These are phyloP conservation scores for Cryphonectria naterciae DNA, from an alignment of 2,329 filamentous ascomycete genomes.

Conservation along the genomic window DNA sequence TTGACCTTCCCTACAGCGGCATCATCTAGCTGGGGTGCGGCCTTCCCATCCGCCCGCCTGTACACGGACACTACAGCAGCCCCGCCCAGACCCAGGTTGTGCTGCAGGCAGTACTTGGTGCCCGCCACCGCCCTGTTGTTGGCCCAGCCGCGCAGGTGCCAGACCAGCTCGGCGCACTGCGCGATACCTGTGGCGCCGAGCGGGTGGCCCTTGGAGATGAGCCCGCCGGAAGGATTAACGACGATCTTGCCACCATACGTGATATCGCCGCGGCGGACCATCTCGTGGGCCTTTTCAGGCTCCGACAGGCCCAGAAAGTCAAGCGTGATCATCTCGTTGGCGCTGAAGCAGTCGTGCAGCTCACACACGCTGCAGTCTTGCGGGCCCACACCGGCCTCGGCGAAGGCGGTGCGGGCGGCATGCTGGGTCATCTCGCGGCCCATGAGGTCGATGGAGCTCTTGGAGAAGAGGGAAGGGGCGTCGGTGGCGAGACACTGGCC, in stretches of 20 bases:
- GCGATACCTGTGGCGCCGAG: constrained; percentile 93
- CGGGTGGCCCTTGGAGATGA: constrained; percentile 96
- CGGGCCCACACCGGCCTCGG: constrained; percentile 71
- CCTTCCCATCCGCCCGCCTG: constrained; percentile 76
- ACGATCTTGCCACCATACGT: constrained; percentile 86
- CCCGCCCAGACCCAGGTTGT: constrained; percentile 90
- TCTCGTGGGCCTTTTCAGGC: constrained; percentile 85
- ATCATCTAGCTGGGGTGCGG: constrained; percentile 62
- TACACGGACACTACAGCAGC: constrained; percentile 92
- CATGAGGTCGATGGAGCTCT: constrained; percentile 83
- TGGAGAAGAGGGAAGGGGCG: constrained; percentile 75
- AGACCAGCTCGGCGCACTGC: constrained; percentile 92
- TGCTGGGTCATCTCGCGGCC: constrained; percentile 82
- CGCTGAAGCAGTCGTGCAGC: constrained; percentile 94
- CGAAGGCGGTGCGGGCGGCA: constrained; percentile 71
- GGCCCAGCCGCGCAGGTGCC: constrained; percentile 95
- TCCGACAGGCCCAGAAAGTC: constrained; percentile 82
- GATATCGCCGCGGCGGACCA: constrained; percentile 85
- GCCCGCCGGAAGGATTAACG: constrained; percentile 89
- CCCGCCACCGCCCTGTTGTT: constrained; percentile 77
- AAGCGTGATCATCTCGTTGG: constrained; percentile 90
- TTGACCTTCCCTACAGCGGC: constrained; percentile 68
- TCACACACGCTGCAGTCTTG: constrained; percentile 82
- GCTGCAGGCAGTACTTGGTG: constrained; percentile 79
- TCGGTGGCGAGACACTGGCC: constrained; percentile 90